Conservation (phyloP, 78 protist species). For the Creolimax fragrantissima region DNA sequence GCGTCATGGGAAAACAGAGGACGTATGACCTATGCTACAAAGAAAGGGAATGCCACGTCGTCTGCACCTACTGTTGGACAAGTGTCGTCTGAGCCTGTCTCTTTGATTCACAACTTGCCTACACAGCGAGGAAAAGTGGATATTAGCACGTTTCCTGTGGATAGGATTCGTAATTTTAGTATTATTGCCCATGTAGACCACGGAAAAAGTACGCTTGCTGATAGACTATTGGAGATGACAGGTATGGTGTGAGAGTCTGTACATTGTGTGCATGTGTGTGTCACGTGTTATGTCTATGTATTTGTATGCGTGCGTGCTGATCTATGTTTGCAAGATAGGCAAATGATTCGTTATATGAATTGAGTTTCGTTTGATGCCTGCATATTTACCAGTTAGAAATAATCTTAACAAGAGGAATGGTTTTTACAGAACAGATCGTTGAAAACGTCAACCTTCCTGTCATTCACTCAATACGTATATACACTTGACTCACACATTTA, state of each 20-base stretch:
- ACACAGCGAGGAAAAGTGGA: not conserved
- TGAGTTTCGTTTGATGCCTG: no score
- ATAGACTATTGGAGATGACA: slow-evolving; percentile 8
- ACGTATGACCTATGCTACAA: no score
- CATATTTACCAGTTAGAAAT: no score
- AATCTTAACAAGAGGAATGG: no score
- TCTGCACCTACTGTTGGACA: not conserved
- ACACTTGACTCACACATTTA: no score
- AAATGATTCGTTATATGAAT: no score
- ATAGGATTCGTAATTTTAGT: slow-evolving; percentile 7
- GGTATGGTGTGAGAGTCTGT: slow-evolving; percentile 14
- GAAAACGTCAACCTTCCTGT: no score
- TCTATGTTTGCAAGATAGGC: not conserved
- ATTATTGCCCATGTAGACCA: slow-evolving; percentile 33
- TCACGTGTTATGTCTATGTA: not conserved
- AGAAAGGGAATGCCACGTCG: not conserved
- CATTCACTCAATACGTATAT: no score
- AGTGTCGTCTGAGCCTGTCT: not conserved
- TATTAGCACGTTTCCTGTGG: slow-evolving; percentile 6
- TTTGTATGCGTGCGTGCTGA: not conserved
- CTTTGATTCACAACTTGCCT: not conserved
- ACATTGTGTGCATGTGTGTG: not conserved
- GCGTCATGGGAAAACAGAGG: no score
- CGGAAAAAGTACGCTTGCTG: slow-evolving; percentile 25
- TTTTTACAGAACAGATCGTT: no score